Evolutionary conservation across 257 asterid species (phyloP).

Genomic region (Perilla frutescens): DNA sequence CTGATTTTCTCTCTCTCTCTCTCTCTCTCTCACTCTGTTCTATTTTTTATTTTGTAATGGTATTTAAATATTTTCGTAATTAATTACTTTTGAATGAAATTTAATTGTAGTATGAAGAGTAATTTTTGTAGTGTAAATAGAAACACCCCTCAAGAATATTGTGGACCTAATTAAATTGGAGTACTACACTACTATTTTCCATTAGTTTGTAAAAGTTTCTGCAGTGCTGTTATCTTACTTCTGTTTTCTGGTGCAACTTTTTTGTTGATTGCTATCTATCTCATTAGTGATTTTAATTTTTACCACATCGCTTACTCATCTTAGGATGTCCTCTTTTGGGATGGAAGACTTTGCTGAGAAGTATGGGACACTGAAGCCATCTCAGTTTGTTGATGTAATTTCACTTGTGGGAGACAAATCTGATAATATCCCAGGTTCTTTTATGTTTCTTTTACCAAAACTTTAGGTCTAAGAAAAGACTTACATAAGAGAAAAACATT

Average conservation of each 20-base stretch:
- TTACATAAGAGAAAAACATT: conserved; percentile 15
- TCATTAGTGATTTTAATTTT: conserved; percentile 16
- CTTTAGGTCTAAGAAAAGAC: conserved; percentile 9
- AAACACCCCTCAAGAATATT: background rate
- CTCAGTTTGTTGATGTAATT: conserved; percentile 92
- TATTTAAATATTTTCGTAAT: too few species aligned
- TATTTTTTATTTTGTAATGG: too few species aligned
- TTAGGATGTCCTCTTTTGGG: conserved; percentile 97
- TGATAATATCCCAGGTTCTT: conserved; percentile 93
- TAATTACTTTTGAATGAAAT: too few species aligned
- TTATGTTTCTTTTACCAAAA: conserved; percentile 25
- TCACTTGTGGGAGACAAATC: conserved; percentile 91
- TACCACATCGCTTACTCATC: conserved; percentile 26
- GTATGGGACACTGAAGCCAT: conserved; percentile 81
- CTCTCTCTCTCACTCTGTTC: too few species aligned
- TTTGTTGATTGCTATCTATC: conserved; percentile 3
- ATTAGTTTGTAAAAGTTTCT: conserved; percentile 7
- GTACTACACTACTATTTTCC: background rate
- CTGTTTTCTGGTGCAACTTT: conserved; percentile 24
- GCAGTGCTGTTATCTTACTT: background rate
- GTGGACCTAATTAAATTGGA: background rate
- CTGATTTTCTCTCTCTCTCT: too few species aligned
- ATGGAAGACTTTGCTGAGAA: conserved; percentile 86
- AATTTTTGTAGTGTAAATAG: too few species aligned
- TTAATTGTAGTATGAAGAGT: too few species aligned